These are phyloP conservation scores for Lactarius akahatsu DNA, from an alignment of 768 basidiomycete genomes.

Conservation along the genomic window DNA sequence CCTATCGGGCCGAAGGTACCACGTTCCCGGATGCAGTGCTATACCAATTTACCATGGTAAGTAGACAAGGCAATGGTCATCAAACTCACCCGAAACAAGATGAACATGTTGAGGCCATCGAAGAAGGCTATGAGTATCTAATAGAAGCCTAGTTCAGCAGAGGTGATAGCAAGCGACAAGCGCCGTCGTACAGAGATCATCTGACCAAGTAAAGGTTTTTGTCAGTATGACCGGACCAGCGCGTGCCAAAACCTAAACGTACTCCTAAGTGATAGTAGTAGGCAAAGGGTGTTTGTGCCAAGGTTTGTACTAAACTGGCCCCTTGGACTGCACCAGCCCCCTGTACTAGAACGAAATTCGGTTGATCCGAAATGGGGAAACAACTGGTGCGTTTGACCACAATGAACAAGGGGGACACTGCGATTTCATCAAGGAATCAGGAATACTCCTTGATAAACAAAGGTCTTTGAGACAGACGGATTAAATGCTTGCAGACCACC, in stretches of 20 bases:
- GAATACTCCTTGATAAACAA: background rate
- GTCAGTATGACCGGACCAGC: background rate
- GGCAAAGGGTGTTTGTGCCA: background rate
- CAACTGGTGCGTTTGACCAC: background rate
- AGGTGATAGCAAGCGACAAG: background rate
- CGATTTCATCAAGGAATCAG: constrained; percentile 2
- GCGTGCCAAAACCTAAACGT: background rate
- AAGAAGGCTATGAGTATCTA: constrained; percentile 15
- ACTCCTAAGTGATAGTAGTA: constrained; percentile 21
- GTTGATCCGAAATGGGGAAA: constrained; percentile 19
- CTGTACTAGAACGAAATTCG: background rate
- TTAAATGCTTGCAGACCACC: constrained; percentile 9
- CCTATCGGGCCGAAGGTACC: constrained; percentile 19
- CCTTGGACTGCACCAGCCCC: background rate
- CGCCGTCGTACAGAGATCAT: constrained; percentile 15
- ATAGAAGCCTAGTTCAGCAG: background rate
- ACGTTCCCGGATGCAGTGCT: constrained; percentile 23
- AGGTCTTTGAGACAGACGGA: background rate
- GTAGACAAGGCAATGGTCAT: background rate
- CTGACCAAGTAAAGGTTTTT: background rate
- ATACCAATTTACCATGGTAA: background rate
- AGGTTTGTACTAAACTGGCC: no score
- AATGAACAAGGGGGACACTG: constrained; percentile 11
- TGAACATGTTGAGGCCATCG: constrained; percentile 20
- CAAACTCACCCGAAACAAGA: constrained; percentile 15